phyloP scores from a whole-genome alignment of 2,329 filamentous ascomycete genomes.

The Ophiostoma ulmi region DNA sequence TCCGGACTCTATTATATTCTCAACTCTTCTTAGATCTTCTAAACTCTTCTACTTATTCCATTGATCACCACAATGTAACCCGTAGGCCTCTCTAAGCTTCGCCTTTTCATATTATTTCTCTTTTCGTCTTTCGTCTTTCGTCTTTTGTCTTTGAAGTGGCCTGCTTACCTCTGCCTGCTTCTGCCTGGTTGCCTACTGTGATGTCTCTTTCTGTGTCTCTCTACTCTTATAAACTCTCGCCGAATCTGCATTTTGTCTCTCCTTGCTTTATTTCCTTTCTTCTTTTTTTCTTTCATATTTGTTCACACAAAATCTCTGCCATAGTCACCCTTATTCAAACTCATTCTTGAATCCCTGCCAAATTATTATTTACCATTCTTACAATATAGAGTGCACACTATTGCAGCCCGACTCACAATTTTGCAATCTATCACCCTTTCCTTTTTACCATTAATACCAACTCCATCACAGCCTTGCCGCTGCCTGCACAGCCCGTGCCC shows the following conservation, averaged over 20 bases:
- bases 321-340: background rate
- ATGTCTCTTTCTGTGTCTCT: background rate
- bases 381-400: background rate
- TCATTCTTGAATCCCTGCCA: background rate
- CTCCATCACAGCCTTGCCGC: slow-evolving; percentile 12
- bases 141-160: background rate
- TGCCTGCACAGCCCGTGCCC: slow-evolving; percentile 3
- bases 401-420: background rate
- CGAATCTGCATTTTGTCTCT: background rate
- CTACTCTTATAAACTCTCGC: background rate
- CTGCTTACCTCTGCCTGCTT: background rate
- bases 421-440: background rate
- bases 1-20: background rate
- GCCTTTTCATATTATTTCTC: background rate
- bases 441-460: background rate
- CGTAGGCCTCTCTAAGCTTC: background rate
- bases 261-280: background rate
- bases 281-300: background rate
- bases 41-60: background rate
- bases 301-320: background rate
- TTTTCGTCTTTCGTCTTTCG: no score
- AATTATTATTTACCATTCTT: background rate
- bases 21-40: background rate
- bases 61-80: background rate
- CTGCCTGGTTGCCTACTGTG: background rate